These are phyloP conservation scores for Annulohypoxylon truncatum DNA, from an alignment of 2,329 filamentous ascomycete species.

Conservation along the genomic window DNA sequence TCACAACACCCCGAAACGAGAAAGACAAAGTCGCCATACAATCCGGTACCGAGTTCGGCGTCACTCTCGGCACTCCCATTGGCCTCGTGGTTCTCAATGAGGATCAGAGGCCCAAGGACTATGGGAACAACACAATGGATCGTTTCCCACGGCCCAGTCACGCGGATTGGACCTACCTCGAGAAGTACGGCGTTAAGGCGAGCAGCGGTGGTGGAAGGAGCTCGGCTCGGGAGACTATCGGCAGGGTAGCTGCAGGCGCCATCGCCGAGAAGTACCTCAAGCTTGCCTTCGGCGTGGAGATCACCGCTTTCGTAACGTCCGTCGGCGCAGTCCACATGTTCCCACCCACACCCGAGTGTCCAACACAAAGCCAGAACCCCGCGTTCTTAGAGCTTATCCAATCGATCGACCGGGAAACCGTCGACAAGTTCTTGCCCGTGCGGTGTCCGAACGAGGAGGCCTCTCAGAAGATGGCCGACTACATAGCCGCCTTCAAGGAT, in stretches of 20 bases:
- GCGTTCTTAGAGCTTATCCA: conserved; percentile 80
- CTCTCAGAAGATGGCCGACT: conserved; percentile 77
- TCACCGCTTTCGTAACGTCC: conserved; percentile 88
- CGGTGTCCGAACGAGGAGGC: conserved; percentile 80
- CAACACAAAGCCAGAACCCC: conserved; percentile 78
- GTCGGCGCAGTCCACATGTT: conserved; percentile 85
- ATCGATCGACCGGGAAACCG: conserved; percentile 76
- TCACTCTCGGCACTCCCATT: conserved; percentile 92
- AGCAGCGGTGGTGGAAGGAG: conserved; percentile 89
- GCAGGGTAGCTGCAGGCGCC: conserved; percentile 88
- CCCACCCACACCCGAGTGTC: conserved; percentile 74
- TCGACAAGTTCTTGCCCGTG: conserved; percentile 87
- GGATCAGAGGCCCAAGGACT: conserved; percentile 93
- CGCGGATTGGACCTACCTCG: conserved; percentile 95
- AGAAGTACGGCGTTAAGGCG: conserved; percentile 96
- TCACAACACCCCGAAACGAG: conserved; percentile 93
- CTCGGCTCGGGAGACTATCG: conserved; percentile 95
- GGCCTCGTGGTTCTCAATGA: conserved; percentile 89
- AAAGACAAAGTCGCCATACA: conserved; percentile 93
- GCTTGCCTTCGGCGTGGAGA: conserved; percentile 85
- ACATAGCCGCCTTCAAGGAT: conserved; percentile 83
- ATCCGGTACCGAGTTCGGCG: conserved; percentile 89
- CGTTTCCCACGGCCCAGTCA: conserved; percentile 90
- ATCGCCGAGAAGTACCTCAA: conserved; percentile 93
- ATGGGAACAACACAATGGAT: conserved; percentile 90